phyloP scores from a whole-genome alignment of 345 rosid genomes.

The Triadica sebifera region DNA sequence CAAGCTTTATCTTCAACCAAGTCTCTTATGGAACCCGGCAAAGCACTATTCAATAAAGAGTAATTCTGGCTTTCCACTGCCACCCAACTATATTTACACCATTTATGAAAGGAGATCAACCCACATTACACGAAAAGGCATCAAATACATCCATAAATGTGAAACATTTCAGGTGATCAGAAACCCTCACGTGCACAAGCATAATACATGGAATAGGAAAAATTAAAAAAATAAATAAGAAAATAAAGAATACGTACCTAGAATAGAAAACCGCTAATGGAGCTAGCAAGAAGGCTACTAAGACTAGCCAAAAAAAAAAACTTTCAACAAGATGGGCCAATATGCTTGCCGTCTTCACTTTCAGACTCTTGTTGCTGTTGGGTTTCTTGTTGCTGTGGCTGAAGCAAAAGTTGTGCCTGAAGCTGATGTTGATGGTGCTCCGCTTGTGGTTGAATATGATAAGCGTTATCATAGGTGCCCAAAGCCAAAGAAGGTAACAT shows the following conservation, averaged over 20 bases:
- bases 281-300: neutral
- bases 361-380: constrained; percentile 37
- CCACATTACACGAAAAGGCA: neutral
- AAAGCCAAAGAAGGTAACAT: too few species aligned
- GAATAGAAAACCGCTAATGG: constrained; percentile 17
- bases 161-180: neutral
- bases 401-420: too few species aligned
- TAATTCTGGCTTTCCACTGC: too few species aligned
- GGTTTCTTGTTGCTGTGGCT: neutral
- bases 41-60: too few species aligned
- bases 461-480: too few species aligned
- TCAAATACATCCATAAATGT: neutral
- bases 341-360: constrained; percentile 30
- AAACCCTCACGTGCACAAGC: neutral
- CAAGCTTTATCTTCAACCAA: too few species aligned
- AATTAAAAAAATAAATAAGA: neutral
- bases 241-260: constrained; percentile 25
- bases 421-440: too few species aligned
- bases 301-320: neutral
- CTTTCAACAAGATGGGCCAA: constrained; percentile 42
- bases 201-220: too few species aligned
- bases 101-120: neutral
- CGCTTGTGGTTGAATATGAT: too few species aligned
- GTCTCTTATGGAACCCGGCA: too few species aligned
- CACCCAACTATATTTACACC: neutral